Base-by-base conservation (phyloP, 176 grass and related monocot genomes). In the Aechmea fasciata region DNA sequence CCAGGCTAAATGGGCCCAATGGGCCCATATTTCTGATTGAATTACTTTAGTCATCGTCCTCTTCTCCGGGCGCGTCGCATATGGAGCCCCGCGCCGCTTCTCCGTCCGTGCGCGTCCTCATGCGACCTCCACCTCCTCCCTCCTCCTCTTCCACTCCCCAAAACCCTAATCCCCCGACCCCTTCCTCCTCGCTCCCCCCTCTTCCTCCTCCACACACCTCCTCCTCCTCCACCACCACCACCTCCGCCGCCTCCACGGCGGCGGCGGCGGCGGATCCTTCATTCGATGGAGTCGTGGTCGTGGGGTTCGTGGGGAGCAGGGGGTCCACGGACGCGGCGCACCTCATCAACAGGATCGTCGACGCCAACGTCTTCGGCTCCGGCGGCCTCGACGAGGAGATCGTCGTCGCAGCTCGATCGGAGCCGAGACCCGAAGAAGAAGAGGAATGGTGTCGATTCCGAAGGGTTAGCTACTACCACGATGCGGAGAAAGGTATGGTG, bases 271-370 rank as follows among this genome's bases (percentile, higher is more conserved):
- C 79, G 11, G 9, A 66, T 26, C 51, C 78, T 52, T 18, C 80
- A 51, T 71, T 62, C 10, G 91, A 88, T 2, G 91, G 87, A 52
- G 83, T 88, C 51, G 85, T 96, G 13, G 79, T 71, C 33, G 85
- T 96, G 20, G 87, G 87, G 2, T 96, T 96, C 71, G 53, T 96
- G 8, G 87, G 85, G 51, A 75, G 13, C 52, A 64, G 57, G 53
- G 67, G 77, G 15, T 57, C 61, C 25, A 72, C 72, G 13, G 83
- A 85, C 26, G 67, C 53, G 11, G 66, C 87, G 52, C 85, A 82
- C 65, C 77, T 96, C 73, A 81, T 89, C 57, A 87, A 97, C 83
- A 67, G 82, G 76, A 85, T 90, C 75, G 70, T 97, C 29, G 83
- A 97, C 57, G 79, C 77, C 68, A 67, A 76, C 71, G 80, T 82